A percentile compares a stretch with the other conserved stretches of the same genome.
phyloP scores from a whole-genome alignment of 768 basidiomycete genomes.

The Leccinum arenicola region DNA sequence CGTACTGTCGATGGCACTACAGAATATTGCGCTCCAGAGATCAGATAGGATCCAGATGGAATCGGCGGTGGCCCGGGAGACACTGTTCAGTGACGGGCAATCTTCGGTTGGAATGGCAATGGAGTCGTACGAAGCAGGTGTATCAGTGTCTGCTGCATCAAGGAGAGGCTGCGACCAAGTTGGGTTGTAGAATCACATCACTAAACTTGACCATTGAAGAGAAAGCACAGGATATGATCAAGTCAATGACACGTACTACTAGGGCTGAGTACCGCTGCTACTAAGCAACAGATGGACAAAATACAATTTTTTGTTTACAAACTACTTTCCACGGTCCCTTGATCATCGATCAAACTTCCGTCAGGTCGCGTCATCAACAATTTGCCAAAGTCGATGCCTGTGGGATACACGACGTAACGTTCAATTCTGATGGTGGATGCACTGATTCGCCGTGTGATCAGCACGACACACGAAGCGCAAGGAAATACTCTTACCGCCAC shows the following conservation, averaged over 20 bases:
- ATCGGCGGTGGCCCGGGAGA: background rate
- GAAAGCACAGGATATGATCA: too few species aligned
- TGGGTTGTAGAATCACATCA: too few species aligned
- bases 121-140: background rate
- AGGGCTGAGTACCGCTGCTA: too few species aligned
- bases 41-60: background rate
- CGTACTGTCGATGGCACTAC: background rate
- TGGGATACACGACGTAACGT: slow-evolving; percentile 69
- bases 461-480: background rate
- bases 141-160: background rate
- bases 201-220: too few species aligned
- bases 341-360: background rate
- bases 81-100: background rate
- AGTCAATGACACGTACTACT: too few species aligned
- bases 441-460: slow-evolving; percentile 12
- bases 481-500: slow-evolving; percentile 47
- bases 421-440: slow-evolving; percentile 58
- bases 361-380: slow-evolving; percentile 30
- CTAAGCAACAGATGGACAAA: too few species aligned
- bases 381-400: slow-evolving; percentile 60
- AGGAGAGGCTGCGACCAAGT: too few species aligned
- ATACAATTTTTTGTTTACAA: too few species aligned
- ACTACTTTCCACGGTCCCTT: too few species aligned
- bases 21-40: background rate
- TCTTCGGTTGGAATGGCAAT: background rate